Conservation (phyloP, 2,329 filamentous ascomycete genomes). For the Alternaria ventricosa region DNA sequence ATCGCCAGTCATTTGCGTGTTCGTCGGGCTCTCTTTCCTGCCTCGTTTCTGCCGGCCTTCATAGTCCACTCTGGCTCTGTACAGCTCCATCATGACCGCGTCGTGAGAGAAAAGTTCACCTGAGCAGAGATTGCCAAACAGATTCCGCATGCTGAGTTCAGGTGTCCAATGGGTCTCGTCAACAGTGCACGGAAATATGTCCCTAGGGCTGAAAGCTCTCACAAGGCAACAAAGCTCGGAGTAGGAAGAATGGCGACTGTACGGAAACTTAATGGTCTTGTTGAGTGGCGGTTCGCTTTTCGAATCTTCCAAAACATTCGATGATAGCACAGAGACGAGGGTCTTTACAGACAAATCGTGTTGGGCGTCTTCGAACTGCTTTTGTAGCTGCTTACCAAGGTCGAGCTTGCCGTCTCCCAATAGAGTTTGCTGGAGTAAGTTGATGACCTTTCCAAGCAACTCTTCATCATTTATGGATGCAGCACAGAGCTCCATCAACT, state of each 20-base stretch:
- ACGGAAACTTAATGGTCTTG: constrained; percentile 69
- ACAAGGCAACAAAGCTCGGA: constrained; percentile 77
- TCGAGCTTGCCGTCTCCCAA: constrained; percentile 27
- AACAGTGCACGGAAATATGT: constrained; percentile 82
- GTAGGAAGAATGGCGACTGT: constrained; percentile 89
- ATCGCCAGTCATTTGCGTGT: constrained; percentile 15
- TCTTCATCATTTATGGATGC: constrained; percentile 46
- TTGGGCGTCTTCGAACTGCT: constrained; percentile 26
- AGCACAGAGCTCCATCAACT: constrained; percentile 61
- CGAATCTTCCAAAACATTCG: constrained; percentile 12
- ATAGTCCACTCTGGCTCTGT: constrained; percentile 19
- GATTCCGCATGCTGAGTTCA: constrained; percentile 65
- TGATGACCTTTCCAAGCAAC: constrained; percentile 43
- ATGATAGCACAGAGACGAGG: constrained; percentile 40
- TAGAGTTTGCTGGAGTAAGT: constrained; percentile 40
- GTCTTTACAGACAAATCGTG: constrained; percentile 39
- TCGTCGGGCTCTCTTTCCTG: constrained; percentile 17
- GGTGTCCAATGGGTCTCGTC: constrained; percentile 69
- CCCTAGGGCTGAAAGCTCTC: constrained; percentile 70
- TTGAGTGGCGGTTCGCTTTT: constrained; percentile 6
- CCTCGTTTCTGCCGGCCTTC: constrained; percentile 15
- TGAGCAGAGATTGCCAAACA: constrained; percentile 77
- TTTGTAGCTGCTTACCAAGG: constrained; percentile 35
- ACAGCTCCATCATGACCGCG: constrained; percentile 59
- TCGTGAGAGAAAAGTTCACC: constrained; percentile 70